Conservation (phyloP, 306 rosid species). For the Acacia confusa region DNA sequence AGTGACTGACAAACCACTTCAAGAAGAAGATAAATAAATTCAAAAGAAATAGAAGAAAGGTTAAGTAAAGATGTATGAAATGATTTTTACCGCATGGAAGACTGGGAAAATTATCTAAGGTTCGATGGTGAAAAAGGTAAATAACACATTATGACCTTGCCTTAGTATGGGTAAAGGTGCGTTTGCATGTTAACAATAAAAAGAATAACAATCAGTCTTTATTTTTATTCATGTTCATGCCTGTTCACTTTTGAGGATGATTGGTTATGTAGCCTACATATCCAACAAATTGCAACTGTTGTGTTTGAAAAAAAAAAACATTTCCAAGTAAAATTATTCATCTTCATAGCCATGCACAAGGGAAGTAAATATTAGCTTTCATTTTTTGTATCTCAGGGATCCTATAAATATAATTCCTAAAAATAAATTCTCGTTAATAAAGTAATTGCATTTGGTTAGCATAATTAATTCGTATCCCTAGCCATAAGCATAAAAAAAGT, state of each 20-base stretch:
- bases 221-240: background rate
- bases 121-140: background rate
- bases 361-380: background rate
- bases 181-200: background rate
- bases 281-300: background rate
- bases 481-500: background rate
- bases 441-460: background rate
- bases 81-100: conserved; percentile 3
- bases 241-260: background rate
- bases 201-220: background rate
- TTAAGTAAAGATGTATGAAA: background rate
- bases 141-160: background rate
- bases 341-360: background rate
- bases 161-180: background rate
- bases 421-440: background rate
- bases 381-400: background rate
- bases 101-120: conserved; percentile 1
- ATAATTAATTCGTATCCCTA: background rate
- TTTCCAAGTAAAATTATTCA: background rate
- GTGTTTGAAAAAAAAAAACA: background rate
- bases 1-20: background rate
- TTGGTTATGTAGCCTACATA: background rate
- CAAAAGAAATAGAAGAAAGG: background rate
- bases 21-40: background rate
- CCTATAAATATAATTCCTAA: conserved; percentile 8